phyloP scores from a whole-genome alignment of 192 early-diverging fungal genomes.

The Podila minutissima region DNA sequence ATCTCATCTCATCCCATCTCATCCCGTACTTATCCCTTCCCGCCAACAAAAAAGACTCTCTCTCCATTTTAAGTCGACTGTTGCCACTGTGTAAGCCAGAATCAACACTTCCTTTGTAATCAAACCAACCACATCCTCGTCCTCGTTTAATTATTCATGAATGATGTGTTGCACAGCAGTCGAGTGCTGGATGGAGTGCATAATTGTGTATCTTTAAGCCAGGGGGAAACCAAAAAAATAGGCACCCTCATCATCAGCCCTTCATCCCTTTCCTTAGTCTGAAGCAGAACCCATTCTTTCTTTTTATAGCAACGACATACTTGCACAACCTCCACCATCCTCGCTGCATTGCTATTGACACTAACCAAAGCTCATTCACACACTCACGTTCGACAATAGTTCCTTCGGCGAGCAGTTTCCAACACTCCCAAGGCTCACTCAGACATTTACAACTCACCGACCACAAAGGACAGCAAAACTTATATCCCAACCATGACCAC shows the following conservation, averaged over 20 bases:
- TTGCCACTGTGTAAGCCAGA: no score
- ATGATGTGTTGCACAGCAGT: no score
- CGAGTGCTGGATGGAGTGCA: no score
- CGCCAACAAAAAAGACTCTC: no score
- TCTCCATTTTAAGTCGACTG: no score
- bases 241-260: not conserved
- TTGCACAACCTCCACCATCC: no score
- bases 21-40: not conserved
- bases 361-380: slow-evolving; percentile 1
- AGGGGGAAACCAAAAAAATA: no score
- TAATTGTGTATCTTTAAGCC: no score
- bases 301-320: no score
- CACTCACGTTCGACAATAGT: slow-evolving; percentile 12
- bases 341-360: no score
- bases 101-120: not conserved
- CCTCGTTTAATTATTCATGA: no score
- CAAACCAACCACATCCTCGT: not conserved
- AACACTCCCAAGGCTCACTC: slow-evolving; percentile 53
- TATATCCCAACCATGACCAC: slow-evolving; percentile 17
- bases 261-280: slow-evolving; percentile 10
- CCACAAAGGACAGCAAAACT: slow-evolving; percentile 7
- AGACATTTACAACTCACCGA: slow-evolving; percentile 17
- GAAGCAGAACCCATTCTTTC: not conserved
- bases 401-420: slow-evolving; percentile 59
- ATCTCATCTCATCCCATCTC: not conserved